These are phyloP conservation scores for Fusarium sororula DNA, from an alignment of 2,329 filamentous ascomycete genomes.

Conservation along the genomic window DNA sequence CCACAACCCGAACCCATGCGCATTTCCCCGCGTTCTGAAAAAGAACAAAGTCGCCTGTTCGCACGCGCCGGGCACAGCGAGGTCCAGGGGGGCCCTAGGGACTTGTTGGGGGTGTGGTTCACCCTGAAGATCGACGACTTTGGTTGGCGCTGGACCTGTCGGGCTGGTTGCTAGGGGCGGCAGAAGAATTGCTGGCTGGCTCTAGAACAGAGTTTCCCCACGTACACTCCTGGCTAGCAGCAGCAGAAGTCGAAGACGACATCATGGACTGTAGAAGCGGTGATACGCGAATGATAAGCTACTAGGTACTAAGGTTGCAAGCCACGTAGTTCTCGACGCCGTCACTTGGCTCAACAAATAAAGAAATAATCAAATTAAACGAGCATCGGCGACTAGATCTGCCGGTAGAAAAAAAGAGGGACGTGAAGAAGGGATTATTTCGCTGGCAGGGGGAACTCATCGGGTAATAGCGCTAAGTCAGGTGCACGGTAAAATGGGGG, in stretches of 20 bases:
- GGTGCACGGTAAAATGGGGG: slow-evolving; percentile 37
- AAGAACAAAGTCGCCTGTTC: slow-evolving; percentile 24
- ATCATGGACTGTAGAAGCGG: slow-evolving; percentile 8
- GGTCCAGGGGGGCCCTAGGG: slow-evolving; percentile 18
- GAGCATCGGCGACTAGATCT: slow-evolving; percentile 9
- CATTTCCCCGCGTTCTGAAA: slow-evolving; percentile 34
- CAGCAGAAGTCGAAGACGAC: slow-evolving; percentile 9
- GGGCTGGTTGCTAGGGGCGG: slow-evolving; percentile 35
- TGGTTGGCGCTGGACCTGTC: slow-evolving; percentile 29
- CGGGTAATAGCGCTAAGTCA: slow-evolving; percentile 35
- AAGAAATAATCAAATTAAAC: background rate
- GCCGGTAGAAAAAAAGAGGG: slow-evolving; percentile 1
- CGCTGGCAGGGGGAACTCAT: slow-evolving; percentile 17
- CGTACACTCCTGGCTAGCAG: slow-evolving; percentile 18
- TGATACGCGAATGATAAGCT: slow-evolving; percentile 3
- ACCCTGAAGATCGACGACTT: slow-evolving; percentile 31
- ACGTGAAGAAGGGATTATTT: slow-evolving; percentile 5
- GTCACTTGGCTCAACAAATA: background rate
- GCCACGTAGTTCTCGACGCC: background rate
- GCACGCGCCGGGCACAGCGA: slow-evolving; percentile 23
- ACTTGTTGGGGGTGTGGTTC: slow-evolving; percentile 24
- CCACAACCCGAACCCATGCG: slow-evolving; percentile 29
- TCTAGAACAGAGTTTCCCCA: slow-evolving; percentile 28
- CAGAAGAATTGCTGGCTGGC: slow-evolving; percentile 27
- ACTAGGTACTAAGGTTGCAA: background rate